Evolutionary conservation across 2,329 filamentous ascomycete genomes (phyloP).

Genomic region (Aspergillus calidoustus): DNA sequence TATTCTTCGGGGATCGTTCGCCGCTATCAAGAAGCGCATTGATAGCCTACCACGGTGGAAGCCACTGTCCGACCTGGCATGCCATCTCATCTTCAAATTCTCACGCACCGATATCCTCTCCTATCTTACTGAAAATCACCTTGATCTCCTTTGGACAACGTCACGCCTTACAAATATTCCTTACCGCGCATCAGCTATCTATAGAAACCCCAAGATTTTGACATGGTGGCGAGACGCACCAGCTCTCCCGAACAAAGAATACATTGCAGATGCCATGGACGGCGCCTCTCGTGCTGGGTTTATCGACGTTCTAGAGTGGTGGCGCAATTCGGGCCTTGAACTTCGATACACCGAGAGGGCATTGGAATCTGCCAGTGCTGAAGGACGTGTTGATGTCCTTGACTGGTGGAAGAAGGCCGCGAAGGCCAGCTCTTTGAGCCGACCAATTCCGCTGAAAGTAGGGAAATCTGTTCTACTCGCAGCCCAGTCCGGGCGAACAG

Average conservation of each 20-base stretch:
- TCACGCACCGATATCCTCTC: constrained; percentile 78
- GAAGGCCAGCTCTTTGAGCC: constrained; percentile 58
- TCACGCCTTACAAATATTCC: constrained; percentile 81
- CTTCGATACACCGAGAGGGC: constrained; percentile 86
- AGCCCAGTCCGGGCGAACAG: constrained; percentile 77
- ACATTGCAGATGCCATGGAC: constrained; percentile 82
- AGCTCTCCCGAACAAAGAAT: constrained; percentile 83
- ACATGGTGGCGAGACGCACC: constrained; percentile 89
- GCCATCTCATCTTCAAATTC: constrained; percentile 91
- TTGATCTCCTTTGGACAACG: constrained; percentile 82
- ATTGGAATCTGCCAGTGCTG: constrained; percentile 82
- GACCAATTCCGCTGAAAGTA: constrained; percentile 68
- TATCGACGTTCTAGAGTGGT: constrained; percentile 86
- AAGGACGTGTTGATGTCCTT: constrained; percentile 82
- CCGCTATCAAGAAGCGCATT: constrained; percentile 74
- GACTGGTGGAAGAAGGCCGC: constrained; percentile 89
- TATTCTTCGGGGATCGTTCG: constrained; percentile 72
- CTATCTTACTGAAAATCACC: constrained; percentile 69
- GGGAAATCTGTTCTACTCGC: constrained; percentile 84
- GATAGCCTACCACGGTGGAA: constrained; percentile 69
- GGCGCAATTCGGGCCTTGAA: constrained; percentile 78
- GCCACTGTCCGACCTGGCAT: constrained; percentile 77
- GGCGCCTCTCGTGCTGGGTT: constrained; percentile 85
- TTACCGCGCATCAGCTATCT: constrained; percentile 85
- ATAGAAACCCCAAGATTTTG: constrained; percentile 80